A percentile compares a stretch with the other conserved stretches of the same genome.
phyloP scores from a whole-genome alignment of 2,329 filamentous ascomycete genomes.

The Herpotrichia juniperi region DNA sequence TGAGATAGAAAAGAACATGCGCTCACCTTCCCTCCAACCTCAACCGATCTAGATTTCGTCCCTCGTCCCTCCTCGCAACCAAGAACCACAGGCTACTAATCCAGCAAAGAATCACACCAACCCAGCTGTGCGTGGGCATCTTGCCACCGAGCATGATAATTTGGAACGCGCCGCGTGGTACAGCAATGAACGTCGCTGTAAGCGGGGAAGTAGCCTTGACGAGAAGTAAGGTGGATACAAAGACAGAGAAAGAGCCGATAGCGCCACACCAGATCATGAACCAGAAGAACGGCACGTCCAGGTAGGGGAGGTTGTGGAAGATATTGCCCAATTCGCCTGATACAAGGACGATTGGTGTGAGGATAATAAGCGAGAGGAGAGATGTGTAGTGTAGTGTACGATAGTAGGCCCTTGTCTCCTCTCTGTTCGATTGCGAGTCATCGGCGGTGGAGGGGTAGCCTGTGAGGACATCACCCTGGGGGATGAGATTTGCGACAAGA shows the following conservation, averaged over 20 bases:
- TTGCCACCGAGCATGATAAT: slow-evolving; percentile 56
- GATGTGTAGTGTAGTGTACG: slow-evolving; percentile 60
- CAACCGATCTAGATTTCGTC: slow-evolving; percentile 38
- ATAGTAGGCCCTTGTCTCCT: slow-evolving; percentile 59
- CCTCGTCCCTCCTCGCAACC: slow-evolving; percentile 49
- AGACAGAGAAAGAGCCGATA: slow-evolving; percentile 55
- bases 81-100: slow-evolving; percentile 57
- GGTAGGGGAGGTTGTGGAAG: slow-evolving; percentile 59
- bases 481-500: slow-evolving; percentile 52
- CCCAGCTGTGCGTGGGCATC: slow-evolving; percentile 58
- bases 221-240: slow-evolving; percentile 55
- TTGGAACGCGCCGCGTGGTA: slow-evolving; percentile 57
- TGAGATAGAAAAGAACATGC: too few relatives aligned
- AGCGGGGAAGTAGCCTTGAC: slow-evolving; percentile 58
- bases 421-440: slow-evolving; percentile 41
- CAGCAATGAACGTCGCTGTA: slow-evolving; percentile 56
- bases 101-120: slow-evolving; percentile 59
- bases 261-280: slow-evolving; percentile 58
- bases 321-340: slow-evolving; percentile 58
- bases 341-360: slow-evolving; percentile 57
- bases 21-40: slow-evolving; percentile 39
- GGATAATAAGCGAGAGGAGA: slow-evolving; percentile 54
- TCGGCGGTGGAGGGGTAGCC: slow-evolving; percentile 43
- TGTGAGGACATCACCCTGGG: slow-evolving; percentile 52
- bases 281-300: slow-evolving; percentile 63